Conservation (phyloP, 2,329 filamentous ascomycete species). For the Colletotrichum sidae region DNA sequence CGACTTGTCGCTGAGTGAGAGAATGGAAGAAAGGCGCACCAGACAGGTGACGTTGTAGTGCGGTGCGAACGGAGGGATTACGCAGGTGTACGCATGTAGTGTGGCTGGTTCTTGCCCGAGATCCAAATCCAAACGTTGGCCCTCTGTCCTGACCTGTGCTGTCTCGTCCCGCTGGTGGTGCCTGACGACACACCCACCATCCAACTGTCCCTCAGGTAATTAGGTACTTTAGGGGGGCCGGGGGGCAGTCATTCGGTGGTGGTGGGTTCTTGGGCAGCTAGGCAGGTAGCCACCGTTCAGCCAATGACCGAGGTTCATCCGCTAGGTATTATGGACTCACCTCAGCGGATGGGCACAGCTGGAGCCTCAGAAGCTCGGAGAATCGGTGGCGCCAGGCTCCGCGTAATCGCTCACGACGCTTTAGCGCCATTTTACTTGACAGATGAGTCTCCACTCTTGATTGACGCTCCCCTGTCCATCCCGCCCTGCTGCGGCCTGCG, state of each 20-base stretch:
- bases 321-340: too few species aligned
- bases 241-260: slow-evolving; percentile 5
- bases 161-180: slow-evolving; percentile 13
- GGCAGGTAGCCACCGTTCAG: slow-evolving; percentile 8
- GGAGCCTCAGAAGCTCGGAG: slow-evolving; percentile 34
- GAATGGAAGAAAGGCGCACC: slow-evolving; percentile 35
- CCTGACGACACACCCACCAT: slow-evolving; percentile 33
- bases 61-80: slow-evolving; percentile 37
- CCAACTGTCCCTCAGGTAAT: slow-evolving; percentile 2
- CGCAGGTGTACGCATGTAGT: slow-evolving; percentile 31
- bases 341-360: slow-evolving; percentile 18
- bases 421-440: slow-evolving; percentile 25
- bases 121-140: slow-evolving; percentile 37
- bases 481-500: slow-evolving; percentile 19
- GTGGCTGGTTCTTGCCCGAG: slow-evolving; percentile 39
- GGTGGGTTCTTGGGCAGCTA: not conserved
- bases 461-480: slow-evolving; percentile 30
- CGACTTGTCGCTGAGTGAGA: slow-evolving; percentile 28
- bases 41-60: slow-evolving; percentile 36
- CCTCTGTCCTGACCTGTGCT: slow-evolving; percentile 12
- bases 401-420: slow-evolving; percentile 34
- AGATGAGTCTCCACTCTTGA: slow-evolving; percentile 25
- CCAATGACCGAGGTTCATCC: slow-evolving; percentile 27
- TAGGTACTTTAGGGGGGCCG: slow-evolving; percentile 9
- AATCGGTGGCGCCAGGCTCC: slow-evolving; percentile 33